Evolutionary conservation across 1,284 basidiomycete genomes (phyloP).

Genomic region (Porphyrellus sp.): DNA sequence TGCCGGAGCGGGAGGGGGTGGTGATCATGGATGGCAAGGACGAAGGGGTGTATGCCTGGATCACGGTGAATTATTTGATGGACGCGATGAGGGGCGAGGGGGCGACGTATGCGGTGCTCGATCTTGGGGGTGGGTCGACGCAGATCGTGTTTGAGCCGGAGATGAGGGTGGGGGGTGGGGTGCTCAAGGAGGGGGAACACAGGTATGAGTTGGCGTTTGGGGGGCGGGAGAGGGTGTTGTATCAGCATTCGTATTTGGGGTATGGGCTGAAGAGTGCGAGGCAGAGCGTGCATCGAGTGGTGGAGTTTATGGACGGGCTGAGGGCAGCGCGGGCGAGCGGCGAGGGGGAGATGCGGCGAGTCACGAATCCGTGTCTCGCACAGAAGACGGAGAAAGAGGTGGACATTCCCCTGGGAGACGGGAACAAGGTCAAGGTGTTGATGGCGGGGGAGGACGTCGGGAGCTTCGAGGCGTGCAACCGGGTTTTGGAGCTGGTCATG

Average conservation of each 20-base stretch:
- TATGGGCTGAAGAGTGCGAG: slow-evolving; percentile 95
- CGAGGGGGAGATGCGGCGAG: slow-evolving; percentile 17
- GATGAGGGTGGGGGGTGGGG: slow-evolving; percentile 47
- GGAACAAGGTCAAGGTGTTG: slow-evolving; percentile 57
- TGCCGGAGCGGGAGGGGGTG: slow-evolving; percentile 64
- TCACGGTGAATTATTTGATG: slow-evolving; percentile 93
- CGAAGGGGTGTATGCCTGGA: slow-evolving; percentile 98
- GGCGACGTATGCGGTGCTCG: slow-evolving; percentile 88
- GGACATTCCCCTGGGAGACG: slow-evolving; percentile 64
- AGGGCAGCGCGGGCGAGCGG: slow-evolving; percentile 25
- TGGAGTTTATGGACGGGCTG: slow-evolving; percentile 79
- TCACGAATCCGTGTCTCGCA: slow-evolving; percentile 79
- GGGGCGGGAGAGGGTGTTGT: slow-evolving; percentile 69
- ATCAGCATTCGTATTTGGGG: slow-evolving; percentile 95
- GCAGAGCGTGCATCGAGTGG: slow-evolving; percentile 81
- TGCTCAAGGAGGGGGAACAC: slow-evolving; percentile 86
- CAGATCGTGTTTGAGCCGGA: slow-evolving; percentile 96
- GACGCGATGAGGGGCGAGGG: slow-evolving; percentile 63
- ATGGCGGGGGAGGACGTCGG: slow-evolving; percentile 82
- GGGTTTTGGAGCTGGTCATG: slow-evolving; percentile 87
- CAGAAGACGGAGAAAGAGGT: slow-evolving; percentile 64
- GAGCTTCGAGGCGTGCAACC: slow-evolving; percentile 82
- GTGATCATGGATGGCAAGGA: slow-evolving; percentile 95
- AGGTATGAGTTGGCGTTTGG: slow-evolving; percentile 85
- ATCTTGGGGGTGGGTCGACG: slow-evolving; percentile 95